These are phyloP conservation scores for Fusarium penzigii DNA, from an alignment of 2,329 filamentous ascomycete genomes.

Conservation along the genomic window DNA sequence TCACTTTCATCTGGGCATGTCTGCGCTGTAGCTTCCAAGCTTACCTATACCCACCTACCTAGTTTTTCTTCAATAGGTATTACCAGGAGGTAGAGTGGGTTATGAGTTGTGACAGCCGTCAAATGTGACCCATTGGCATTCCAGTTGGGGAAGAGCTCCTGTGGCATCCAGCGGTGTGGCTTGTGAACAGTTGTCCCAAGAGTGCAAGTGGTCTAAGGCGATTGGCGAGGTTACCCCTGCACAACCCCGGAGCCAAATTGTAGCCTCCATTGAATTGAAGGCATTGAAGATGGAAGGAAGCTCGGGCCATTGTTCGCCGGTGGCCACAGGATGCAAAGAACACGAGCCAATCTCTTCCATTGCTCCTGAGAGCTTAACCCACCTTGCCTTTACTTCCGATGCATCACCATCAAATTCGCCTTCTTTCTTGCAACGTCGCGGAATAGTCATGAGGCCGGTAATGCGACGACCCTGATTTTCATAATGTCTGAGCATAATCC, in stretches of 20 bases:
- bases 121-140: no score
- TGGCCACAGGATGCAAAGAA: neutral
- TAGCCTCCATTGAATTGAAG: neutral
- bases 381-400: conserved; percentile 2
- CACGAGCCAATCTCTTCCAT: neutral
- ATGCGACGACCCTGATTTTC: conserved; percentile 14
- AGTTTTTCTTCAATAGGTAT: no score
- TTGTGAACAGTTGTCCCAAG: neutral
- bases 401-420: neutral
- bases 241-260: neutral
- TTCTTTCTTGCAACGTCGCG: neutral
- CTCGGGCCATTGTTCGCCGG: conserved; percentile 16
- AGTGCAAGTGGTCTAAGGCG: neutral
- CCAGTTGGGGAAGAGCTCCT: neutral
- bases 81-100: neutral
- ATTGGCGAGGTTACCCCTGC: neutral
- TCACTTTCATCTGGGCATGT: no score
- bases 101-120: neutral
- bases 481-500: conserved; percentile 81
- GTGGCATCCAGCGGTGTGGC: neutral
- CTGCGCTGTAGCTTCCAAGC: no score
- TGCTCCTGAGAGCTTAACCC: conserved; percentile 6
- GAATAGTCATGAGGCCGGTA: conserved; percentile 25
- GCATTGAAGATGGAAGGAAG: conserved; percentile 1
- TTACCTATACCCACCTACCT: no score